phyloP scores from a whole-genome alignment of 2,329 filamentous ascomycete species.

The Myriosclerotinia duriaeana region DNA sequence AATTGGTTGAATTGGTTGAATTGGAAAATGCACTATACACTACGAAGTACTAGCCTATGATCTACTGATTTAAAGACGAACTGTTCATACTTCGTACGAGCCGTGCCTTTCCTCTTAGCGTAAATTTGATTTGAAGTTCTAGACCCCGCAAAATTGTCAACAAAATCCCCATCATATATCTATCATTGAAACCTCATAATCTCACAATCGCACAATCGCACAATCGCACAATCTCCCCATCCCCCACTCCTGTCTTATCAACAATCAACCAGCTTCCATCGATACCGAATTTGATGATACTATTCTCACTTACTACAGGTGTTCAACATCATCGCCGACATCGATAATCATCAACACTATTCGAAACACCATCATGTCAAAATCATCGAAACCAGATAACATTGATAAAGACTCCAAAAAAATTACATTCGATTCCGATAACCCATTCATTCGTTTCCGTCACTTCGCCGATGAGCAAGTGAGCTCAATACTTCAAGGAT shows the following conservation, averaged over 20 bases:
- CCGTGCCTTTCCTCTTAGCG: no score
- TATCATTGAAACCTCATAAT: not conserved
- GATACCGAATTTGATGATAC: no score
- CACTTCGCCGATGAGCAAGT: constrained; percentile 39
- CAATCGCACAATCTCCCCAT: not conserved
- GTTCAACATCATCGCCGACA: not conserved
- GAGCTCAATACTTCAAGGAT: constrained; percentile 38
- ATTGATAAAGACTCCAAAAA: not conserved
- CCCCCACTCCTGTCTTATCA: not conserved
- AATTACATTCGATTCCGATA: constrained; percentile 25
- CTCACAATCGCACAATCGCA: constrained; percentile 1
- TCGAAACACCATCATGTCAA: constrained; percentile 13
- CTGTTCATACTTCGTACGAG: no score
- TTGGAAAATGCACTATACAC: no score
- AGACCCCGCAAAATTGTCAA: no score
- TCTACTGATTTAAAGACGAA: no score
- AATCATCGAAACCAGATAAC: constrained; percentile 33
- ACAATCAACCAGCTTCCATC: no score
- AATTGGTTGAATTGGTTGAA: no score
- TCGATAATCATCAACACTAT: not conserved
- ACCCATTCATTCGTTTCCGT: constrained; percentile 40
- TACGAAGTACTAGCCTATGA: no score
- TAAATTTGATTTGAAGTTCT: no score
- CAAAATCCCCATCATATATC: no score
- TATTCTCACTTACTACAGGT: no score